Conservation (phyloP, 2,329 filamentous ascomycete genomes). For the Colletotrichum spinosum region DNA sequence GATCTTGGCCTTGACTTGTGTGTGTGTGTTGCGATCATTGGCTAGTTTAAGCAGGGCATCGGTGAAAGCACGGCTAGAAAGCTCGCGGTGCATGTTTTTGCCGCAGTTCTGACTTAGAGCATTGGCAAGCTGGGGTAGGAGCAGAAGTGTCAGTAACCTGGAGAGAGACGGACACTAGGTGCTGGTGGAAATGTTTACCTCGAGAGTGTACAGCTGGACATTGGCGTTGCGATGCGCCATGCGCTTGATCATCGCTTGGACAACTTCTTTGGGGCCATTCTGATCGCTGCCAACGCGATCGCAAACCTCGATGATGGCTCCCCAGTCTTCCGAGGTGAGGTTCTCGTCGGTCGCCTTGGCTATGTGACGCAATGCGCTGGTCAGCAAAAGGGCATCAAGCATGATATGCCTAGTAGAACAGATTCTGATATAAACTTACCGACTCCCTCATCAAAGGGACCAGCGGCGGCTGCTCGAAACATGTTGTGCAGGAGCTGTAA, state of each 20-base stretch:
- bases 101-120: constrained; percentile 94
- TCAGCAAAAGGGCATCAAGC: not conserved
- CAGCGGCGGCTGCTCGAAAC: constrained; percentile 68
- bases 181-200: constrained; percentile 61
- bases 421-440: constrained; percentile 55
- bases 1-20: constrained; percentile 97
- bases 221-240: constrained; percentile 95
- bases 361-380: constrained; percentile 42
- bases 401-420: not conserved
- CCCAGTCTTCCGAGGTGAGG: constrained; percentile 84
- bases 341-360: constrained; percentile 95
- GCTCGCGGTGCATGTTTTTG: constrained; percentile 85
- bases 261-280: constrained; percentile 81
- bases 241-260: constrained; percentile 90
- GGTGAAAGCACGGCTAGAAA: constrained; percentile 92
- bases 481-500: constrained; percentile 53
- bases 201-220: constrained; percentile 93
- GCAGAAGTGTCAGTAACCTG: constrained; percentile 23
- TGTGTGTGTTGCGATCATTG: constrained; percentile 94
- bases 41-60: constrained; percentile 92
- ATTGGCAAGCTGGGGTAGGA: constrained; percentile 76
- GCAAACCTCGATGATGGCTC: constrained; percentile 72
- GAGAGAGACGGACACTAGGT: not conserved
- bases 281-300: constrained; percentile 67
- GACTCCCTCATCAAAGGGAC: constrained; percentile 70